A percentile compares a stretch with the other conserved stretches of the same genome.
Conservation (phyloP, 306 rosid genomes). For the Acmispon strigosus region DNA sequence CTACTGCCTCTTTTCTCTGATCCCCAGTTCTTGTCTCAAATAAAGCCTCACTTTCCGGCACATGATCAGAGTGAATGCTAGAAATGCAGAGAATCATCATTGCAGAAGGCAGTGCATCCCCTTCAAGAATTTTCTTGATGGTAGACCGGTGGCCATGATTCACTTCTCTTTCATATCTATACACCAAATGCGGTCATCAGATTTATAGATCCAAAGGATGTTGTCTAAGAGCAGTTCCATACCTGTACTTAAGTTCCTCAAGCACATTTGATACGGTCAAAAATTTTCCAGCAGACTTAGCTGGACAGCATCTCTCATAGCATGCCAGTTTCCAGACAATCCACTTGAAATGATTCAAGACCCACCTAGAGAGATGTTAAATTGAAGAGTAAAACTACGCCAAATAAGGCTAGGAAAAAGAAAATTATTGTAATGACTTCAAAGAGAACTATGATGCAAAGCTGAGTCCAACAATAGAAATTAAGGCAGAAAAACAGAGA, state of each 20-base stretch:
- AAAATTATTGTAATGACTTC: not conserved
- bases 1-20: conserved; percentile 33
- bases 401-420: not conserved
- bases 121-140: conserved; percentile 80
- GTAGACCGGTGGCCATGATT: conserved; percentile 84
- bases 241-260: conserved; percentile 94
- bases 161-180: conserved; percentile 90
- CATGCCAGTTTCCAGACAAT: conserved; percentile 92
- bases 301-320: conserved; percentile 62
- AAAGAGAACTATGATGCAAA: not conserved
- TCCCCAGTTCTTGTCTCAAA: conserved; percentile 14
- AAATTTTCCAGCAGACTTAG: conserved; percentile 43
- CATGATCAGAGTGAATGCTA: conserved; percentile 41
- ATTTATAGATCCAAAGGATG: conserved; percentile 18
- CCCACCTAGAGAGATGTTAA: conserved; percentile 62
- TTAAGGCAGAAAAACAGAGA: too few species aligned
- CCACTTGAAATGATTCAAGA: conserved; percentile 84
- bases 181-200: not conserved
- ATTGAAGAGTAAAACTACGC: conserved; percentile 16
- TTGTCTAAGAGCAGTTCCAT: conserved; percentile 10
- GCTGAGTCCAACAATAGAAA: too few species aligned
- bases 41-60: conserved; percentile 27
- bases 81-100: conserved; percentile 84
- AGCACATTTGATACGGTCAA: conserved; percentile 65
- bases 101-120: conserved; percentile 74